These are phyloP conservation scores for Senna tora DNA, from an alignment of 306 rosid species.

Conservation along the genomic window DNA sequence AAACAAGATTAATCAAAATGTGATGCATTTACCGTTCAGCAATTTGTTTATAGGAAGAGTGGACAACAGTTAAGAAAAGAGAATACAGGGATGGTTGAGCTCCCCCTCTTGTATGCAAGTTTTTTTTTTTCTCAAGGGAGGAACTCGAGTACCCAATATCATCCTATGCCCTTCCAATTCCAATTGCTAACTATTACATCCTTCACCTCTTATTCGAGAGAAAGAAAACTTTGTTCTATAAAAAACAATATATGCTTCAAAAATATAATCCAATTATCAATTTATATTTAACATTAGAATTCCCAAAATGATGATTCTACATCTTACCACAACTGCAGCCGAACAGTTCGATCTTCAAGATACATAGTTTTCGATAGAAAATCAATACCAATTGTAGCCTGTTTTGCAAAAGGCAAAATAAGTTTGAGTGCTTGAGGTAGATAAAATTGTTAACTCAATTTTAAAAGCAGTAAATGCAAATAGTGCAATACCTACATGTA, in stretches of 20 bases:
- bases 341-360: conserved; percentile 72
- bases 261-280: conserved; percentile 2
- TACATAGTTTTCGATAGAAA: conserved; percentile 70
- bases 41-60: conserved; percentile 23
- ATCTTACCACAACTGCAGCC: conserved; percentile 70
- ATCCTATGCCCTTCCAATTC: not conserved
- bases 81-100: not conserved
- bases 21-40: conserved; percentile 3
- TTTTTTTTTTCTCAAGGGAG: not conserved
- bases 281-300: not conserved
- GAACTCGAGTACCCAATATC: not conserved
- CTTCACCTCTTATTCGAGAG: not conserved
- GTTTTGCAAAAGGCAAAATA: conserved; percentile 35
- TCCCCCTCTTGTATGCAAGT: conserved; percentile 10
- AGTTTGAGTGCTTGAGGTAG: conserved; percentile 11
- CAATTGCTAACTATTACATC: not conserved
- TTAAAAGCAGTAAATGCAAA: conserved; percentile 21
- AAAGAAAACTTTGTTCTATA: not conserved
- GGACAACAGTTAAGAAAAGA: not conserved
- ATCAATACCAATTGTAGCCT: conserved; percentile 72
- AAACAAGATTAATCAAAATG: conserved; percentile 30
- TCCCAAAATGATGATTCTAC: conserved; percentile 27
- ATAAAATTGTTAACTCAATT: conserved; percentile 5
- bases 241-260: conserved; percentile 13
- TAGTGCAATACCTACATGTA: conserved; percentile 6